Percentiles rank a stretch among this genome's conserved stretches.
These are phyloP conservation scores for Globisporangium alternatum DNA, from an alignment of 352 stramenopile genomes.

Conservation along the genomic window DNA sequence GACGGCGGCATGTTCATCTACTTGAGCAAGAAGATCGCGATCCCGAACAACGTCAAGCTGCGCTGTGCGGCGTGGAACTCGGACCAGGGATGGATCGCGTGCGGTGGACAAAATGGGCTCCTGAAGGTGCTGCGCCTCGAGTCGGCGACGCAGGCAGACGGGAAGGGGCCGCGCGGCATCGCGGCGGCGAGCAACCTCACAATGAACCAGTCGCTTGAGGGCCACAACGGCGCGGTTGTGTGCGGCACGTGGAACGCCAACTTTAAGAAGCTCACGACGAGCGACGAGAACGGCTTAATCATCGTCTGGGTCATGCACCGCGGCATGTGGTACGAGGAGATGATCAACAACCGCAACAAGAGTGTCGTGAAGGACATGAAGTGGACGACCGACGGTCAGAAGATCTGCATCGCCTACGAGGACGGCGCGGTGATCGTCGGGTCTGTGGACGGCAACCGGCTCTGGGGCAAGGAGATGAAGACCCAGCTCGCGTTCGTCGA, in stretches of 20 bases:
- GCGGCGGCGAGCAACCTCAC: slow-evolving; percentile 89
- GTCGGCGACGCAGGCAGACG: slow-evolving; percentile 58
- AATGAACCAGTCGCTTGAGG: slow-evolving; percentile 95
- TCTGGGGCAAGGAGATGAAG: slow-evolving; percentile 95
- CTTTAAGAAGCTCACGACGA: slow-evolving; percentile 94
- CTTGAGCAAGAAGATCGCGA: slow-evolving; percentile 95
- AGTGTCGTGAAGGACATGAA: slow-evolving; percentile 93
- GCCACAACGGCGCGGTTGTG: slow-evolving; percentile 88
- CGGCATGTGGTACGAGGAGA: slow-evolving; percentile 95
- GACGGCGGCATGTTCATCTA: slow-evolving; percentile 89
- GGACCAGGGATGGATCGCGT: slow-evolving; percentile 94
- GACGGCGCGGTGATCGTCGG: slow-evolving; percentile 94
- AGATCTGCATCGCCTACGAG: slow-evolving; percentile 95
- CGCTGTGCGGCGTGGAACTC: slow-evolving; percentile 91
- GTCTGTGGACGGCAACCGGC: slow-evolving; percentile 90
- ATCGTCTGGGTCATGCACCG: slow-evolving; percentile 95
- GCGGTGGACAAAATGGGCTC: slow-evolving; percentile 90
- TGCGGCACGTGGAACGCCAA: slow-evolving; percentile 93
- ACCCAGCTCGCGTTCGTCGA: slow-evolving; percentile 90
- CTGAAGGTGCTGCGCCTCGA: slow-evolving; percentile 93
- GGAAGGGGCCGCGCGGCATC: slow-evolving; percentile 75
- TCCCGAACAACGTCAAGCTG: slow-evolving; percentile 92
- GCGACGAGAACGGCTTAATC: slow-evolving; percentile 93
- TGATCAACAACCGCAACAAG: slow-evolving; percentile 97
- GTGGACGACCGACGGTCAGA: slow-evolving; percentile 92